Percentiles rank a stretch among this genome's conserved stretches.
phyloP scores from a whole-genome alignment of 345 rosid species.

The Brassica nigra region DNA sequence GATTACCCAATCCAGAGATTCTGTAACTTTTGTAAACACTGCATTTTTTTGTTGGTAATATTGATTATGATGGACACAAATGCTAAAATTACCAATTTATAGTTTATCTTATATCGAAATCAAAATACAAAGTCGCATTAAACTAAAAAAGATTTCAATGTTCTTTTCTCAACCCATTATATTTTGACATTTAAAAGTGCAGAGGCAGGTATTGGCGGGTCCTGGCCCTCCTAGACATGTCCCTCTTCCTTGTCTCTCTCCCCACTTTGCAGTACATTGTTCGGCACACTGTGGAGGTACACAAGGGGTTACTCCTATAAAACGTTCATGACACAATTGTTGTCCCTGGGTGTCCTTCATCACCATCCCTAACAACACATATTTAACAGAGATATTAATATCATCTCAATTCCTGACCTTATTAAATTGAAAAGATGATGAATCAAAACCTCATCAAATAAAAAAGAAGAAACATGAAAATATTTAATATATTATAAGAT shows the following conservation, averaged over 20 bases:
- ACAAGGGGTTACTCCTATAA: not conserved
- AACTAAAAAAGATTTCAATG: no score
- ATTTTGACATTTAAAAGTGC: not conserved
- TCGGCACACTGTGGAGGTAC: not conserved
- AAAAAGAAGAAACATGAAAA: not conserved
- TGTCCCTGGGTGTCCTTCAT: not conserved
- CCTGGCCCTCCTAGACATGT: slow-evolving; percentile 2
- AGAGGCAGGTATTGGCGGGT: not conserved
- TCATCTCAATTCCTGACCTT: not conserved
- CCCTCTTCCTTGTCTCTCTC: not conserved
- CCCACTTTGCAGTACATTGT: not conserved
- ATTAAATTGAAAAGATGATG: not conserved
- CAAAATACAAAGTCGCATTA: not conserved
- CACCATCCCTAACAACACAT: not conserved
- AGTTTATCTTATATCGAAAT: not conserved
- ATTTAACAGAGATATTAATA: not conserved
- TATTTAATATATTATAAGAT: not conserved
- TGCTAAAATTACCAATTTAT: not conserved
- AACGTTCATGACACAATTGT: not conserved
- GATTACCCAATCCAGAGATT: no score
- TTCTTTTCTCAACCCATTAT: not conserved
- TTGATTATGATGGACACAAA: not conserved
- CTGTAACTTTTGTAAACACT: no score
- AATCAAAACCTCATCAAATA: not conserved
- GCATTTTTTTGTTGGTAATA: not conserved